Conservation (phyloP, 1,284 basidiomycete genomes). For the Thelephora terrestris region DNA sequence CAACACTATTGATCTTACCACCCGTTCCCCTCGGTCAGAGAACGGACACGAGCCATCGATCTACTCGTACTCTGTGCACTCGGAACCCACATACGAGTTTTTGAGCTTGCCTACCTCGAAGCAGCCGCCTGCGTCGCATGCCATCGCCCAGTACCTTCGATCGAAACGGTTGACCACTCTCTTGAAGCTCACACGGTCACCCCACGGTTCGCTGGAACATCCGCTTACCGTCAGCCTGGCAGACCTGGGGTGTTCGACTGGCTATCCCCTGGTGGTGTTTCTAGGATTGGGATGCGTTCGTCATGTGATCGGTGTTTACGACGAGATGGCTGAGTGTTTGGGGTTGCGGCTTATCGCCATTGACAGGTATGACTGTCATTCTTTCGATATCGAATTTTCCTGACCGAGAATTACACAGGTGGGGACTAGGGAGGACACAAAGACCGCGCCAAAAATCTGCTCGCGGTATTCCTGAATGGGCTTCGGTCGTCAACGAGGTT, state of each 20-base stretch:
- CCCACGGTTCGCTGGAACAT: conserved; percentile 63
- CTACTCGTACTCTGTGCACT: conserved; percentile 14
- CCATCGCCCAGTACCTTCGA: conserved; percentile 75
- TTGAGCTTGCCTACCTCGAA: conserved; percentile 6
- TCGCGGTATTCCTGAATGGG: conserved; percentile 86
- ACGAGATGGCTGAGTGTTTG: conserved; percentile 88
- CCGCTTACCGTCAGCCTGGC: conserved; percentile 85
- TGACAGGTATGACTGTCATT: conserved; percentile 54
- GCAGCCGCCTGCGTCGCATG: conserved; percentile 45
- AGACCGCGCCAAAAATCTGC: conserved; percentile 56
- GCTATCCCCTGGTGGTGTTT: conserved; percentile 84
- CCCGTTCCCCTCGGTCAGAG: conserved; percentile 44
- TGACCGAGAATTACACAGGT: conserved; percentile 34
- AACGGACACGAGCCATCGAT: conserved; percentile 25
- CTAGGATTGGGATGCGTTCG: conserved; percentile 91
- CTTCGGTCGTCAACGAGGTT: conserved; percentile 81
- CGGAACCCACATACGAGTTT: conserved; percentile 3
- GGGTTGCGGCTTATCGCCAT: conserved; percentile 88
- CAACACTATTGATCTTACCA: conserved; percentile 24
- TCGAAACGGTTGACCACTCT: conserved; percentile 79
- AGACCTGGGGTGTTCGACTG: conserved; percentile 76
- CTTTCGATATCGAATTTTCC: conserved; percentile 7
- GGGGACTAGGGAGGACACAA: conserved; percentile 88
- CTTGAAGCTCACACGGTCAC: conserved; percentile 66
- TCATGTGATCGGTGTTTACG: conserved; percentile 90